These are phyloP conservation scores for Heliamphora exappendiculata DNA, from an alignment of 148 eudicot species.

Conservation along the genomic window DNA sequence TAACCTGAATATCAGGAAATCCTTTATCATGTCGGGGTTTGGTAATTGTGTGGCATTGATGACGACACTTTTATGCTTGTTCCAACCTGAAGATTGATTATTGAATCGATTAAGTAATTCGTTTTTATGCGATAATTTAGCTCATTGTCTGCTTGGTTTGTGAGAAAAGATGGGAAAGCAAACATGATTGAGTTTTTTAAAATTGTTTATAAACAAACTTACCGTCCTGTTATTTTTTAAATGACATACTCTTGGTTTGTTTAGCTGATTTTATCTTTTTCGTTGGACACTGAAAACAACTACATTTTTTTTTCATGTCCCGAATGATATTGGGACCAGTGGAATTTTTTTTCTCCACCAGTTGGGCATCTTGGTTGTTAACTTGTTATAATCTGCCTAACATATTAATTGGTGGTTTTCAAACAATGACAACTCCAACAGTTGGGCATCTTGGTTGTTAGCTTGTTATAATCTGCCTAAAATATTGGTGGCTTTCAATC, in stretches of 20 bases:
- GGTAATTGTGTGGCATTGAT: not conserved
- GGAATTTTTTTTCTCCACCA: not conserved
- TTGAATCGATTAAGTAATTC: not conserved
- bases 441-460: not conserved
- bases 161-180: not conserved
- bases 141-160: not conserved
- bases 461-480: too few relatives aligned
- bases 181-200: not conserved
- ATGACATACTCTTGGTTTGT: not conserved
- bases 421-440: not conserved
- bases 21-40: not conserved
- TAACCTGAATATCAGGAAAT: not conserved
- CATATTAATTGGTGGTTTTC: not conserved
- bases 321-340: not conserved
- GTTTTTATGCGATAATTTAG: not conserved
- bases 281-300: not conserved
- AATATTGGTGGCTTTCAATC: not conserved
- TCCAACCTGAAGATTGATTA: not conserved
- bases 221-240: not conserved
- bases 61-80: not conserved
- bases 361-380: not conserved
- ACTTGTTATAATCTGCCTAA: too few relatives aligned
- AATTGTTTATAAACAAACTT: not conserved
- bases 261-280: not conserved
- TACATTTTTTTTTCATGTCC: not conserved